phyloP scores from a whole-genome alignment of 2,329 filamentous ascomycete genomes.

The Colletotrichum endophyticum region DNA sequence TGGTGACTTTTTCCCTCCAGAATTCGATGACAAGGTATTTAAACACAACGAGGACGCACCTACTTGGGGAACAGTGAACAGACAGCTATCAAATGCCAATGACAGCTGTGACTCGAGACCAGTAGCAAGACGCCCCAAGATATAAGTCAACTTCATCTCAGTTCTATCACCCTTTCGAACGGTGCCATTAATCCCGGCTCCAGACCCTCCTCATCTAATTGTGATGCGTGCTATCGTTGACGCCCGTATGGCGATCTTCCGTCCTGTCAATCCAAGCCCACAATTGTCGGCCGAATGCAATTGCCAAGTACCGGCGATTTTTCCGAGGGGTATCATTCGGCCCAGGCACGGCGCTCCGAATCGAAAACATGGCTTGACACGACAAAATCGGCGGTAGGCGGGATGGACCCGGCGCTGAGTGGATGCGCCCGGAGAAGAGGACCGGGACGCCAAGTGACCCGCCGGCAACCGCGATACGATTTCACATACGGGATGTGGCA shows the following conservation, averaged over 20 bases:
- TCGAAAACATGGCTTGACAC: background rate
- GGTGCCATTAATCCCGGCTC: background rate
- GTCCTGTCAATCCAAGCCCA: background rate
- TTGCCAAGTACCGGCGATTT: background rate
- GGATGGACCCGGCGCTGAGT: background rate
- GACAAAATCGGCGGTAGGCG: background rate
- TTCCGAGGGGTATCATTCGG: background rate
- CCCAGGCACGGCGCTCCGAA: background rate
- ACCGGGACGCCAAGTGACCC: slow-evolving; percentile 1
- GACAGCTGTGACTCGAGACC: background rate
- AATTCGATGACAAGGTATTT: background rate
- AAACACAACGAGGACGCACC: background rate
- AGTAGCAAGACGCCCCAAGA: background rate
- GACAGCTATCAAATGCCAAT: background rate
- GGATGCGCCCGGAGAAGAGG: background rate
- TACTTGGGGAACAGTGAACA: background rate
- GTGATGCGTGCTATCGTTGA: background rate
- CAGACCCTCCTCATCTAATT: background rate
- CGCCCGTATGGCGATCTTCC: background rate
- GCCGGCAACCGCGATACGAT: background rate
- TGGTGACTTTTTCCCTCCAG: background rate
- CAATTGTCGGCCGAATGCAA: background rate
- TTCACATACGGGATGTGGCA: background rate
- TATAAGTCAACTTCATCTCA: background rate
- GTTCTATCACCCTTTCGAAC: background rate